Evolutionary conservation across 225 moss, liverwort and hornwort species (phyloP), one percentile per base, ranked within the genome.

Genomic region (Bryum argenteum): DNA sequence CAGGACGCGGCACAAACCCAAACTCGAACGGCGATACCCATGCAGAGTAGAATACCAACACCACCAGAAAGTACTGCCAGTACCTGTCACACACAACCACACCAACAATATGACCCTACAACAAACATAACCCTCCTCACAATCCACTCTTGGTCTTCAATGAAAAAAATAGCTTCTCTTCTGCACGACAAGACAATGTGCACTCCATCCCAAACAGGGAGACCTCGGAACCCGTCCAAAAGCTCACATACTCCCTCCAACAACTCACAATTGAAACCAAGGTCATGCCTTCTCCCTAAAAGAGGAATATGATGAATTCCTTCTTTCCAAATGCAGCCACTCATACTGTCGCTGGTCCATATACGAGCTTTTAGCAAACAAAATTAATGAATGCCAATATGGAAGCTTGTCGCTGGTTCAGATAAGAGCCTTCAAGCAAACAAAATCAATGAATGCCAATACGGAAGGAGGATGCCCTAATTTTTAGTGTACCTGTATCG

Each of bases 21-120:
- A 93, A 93, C 71, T 93, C 92, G 47, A 95, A 95, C 11, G 92
- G 95, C 9, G 95, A 65, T 39, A 88, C 91, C 91, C 92, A 95
- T 37, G 92, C 89, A 4, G 92, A 95, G 69, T 89, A 94, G 53
- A 94, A 76, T 56, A 98, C 97, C 57, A 92, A 63, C 66, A 89
- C 4, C 50, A 89, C 81, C 69, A 89, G 64, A 71, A 71, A 86
- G 54, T 74, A 43, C 58, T 89, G 81, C 83, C 83, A 89, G 16
- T 76, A 81, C 73, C 89, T 89, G 78, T 44, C 48, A 33, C 52
- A 58, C 65, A 39, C 52, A 53, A 71, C 45, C 65, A 6, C 16
- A 68, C 24, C 0, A 26, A 57, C 10, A 20, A 48, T 45, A 15
- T 38, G 37, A n/a, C 19, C 69, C 41, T 40, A 14, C 8, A 10